Base-by-base conservation (phyloP, 2,329 filamentous ascomycete species). In the Aspergillus chevalieri region DNA sequence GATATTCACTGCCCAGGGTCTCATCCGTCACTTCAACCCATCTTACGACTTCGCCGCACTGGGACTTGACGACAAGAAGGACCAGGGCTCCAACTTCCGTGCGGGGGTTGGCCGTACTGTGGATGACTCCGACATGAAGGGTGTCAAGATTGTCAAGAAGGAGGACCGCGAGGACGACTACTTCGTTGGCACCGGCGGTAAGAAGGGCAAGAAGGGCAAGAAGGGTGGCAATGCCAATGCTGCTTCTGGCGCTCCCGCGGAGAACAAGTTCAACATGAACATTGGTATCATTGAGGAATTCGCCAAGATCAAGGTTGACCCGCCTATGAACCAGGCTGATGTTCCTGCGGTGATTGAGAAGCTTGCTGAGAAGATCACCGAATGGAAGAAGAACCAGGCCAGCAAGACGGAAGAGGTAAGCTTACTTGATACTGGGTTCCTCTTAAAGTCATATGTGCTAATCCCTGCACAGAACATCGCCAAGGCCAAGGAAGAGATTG, bases 401-500 rank as follows among this genome's bases (percentile, higher is more conserved):
- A 78, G 82, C 57, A 89, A 96, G 79, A 98, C 93, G 17, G 82
- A 93, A 69, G 86, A 89, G 76, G 93, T 95, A 75, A 78, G 85
- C 74, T 57, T 33, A 36, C 28, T 43, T 12, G 22, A 43, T 43
- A 15, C 24, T 19, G 15, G 5, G 17, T 17, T 39, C 8, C 12
- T 34, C 30, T 34, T 43, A n/a, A n/a, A 14, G 34, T 3, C 12
- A 17, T 8, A 19, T 26, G 51, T 50, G 46, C 54, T 26, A 41
- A 55, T 52, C 57, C 56, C 58, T 51, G 64, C 74, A 24, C 64
- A 97, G 93, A 98, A 98, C 78, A 86, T 97, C 53, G 88, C 89
- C 56, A 95, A 96, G 74, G 93, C 93, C 53, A 87, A 95, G 78
- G 92, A 92, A 73, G 90, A 96, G 72, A 94, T 98, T 55, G 89